Evolutionary conservation across 2,329 filamentous ascomycete species (phyloP).

Genomic region (Aureobasidium sp.): DNA sequence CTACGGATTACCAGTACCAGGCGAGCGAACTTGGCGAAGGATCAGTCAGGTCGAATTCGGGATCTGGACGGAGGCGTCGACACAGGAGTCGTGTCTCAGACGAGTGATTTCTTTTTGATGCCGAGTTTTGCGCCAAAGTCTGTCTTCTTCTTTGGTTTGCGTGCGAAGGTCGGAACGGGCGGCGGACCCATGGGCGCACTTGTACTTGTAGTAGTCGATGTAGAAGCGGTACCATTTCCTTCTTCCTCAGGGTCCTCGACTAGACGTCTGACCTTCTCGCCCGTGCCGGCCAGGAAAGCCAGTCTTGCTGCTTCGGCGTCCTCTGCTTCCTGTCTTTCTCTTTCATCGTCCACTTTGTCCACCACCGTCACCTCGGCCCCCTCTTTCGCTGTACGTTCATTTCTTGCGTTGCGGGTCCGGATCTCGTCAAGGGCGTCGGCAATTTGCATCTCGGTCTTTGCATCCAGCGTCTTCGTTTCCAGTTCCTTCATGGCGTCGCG

Average conservation of each 20-base stretch:
- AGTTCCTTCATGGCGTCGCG: slow-evolving; percentile 90
- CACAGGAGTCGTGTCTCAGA: slow-evolving; percentile 3
- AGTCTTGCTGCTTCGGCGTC: slow-evolving; percentile 72
- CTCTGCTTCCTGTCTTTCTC: slow-evolving; percentile 64
- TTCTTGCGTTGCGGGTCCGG: slow-evolving; percentile 77
- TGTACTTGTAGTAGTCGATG: slow-evolving; percentile 19
- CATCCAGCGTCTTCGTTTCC: slow-evolving; percentile 87
- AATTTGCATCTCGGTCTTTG: slow-evolving; percentile 91
- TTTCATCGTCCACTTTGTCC: slow-evolving; percentile 54
- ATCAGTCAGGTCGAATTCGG: neutral
- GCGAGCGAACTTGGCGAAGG: neutral
- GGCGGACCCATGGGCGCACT: slow-evolving; percentile 33
- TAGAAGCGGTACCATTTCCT: slow-evolving; percentile 3
- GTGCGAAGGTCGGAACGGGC: slow-evolving; percentile 62
- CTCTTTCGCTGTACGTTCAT: slow-evolving; percentile 64
- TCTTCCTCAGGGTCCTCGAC: slow-evolving; percentile 45
- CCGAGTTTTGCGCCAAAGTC: slow-evolving; percentile 66
- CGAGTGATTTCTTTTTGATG: slow-evolving; percentile 69
- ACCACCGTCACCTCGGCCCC: slow-evolving; percentile 51
- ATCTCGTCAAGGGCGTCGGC: slow-evolving; percentile 96
- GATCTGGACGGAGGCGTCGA: neutral
- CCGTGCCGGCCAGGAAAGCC: slow-evolving; percentile 64
- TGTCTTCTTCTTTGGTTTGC: slow-evolving; percentile 81
- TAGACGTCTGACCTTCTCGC: slow-evolving; percentile 46
- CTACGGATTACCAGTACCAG: slow-evolving; percentile 5